These are phyloP conservation scores for Cordyceps javanica DNA, from an alignment of 2,329 filamentous ascomycete genomes.

Conservation along the genomic window DNA sequence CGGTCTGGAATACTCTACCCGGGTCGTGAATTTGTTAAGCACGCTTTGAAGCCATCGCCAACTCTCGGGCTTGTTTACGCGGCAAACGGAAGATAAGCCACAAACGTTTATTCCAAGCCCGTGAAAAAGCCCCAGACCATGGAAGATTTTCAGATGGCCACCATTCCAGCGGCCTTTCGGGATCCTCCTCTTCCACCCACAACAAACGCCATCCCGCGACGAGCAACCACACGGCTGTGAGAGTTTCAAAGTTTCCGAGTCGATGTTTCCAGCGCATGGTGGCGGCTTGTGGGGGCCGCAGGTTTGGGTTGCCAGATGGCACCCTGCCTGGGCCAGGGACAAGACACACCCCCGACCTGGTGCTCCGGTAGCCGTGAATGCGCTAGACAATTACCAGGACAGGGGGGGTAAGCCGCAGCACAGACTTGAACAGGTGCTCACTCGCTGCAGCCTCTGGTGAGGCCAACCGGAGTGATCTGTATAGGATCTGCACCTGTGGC, in stretches of 20 bases:
- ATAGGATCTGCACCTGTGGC: too few species aligned
- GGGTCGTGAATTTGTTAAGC: not conserved
- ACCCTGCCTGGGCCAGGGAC: not conserved
- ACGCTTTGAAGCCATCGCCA: slow-evolving; percentile 1
- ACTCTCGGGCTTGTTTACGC: too few species aligned
- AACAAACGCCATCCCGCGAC: not conserved
- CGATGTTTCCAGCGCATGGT: not conserved
- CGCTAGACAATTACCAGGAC: not conserved
- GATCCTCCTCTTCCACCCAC: not conserved
- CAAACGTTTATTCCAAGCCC: not conserved
- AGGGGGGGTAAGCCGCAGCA: not conserved
- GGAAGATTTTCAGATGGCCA: not conserved
- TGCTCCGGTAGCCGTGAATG: not conserved
- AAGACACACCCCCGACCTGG: not conserved
- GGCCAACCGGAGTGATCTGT: too few species aligned
- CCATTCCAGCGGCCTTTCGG: not conserved
- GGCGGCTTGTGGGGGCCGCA: slow-evolving; percentile 1
- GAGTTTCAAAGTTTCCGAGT: not conserved
- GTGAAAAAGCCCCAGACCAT: not conserved
- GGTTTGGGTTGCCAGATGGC: not conserved
- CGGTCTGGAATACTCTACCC: not conserved
- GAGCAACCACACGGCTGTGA: not conserved
- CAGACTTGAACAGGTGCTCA: too few species aligned
- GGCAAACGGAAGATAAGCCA: not conserved
- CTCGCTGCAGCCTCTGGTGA: slow-evolving; percentile 13